Percentiles rank a stretch among this genome's conserved stretches.
Evolutionary conservation across 108 stramenopile genomes (phyloP).

Genomic region (Fragilaria crotonensis): DNA sequence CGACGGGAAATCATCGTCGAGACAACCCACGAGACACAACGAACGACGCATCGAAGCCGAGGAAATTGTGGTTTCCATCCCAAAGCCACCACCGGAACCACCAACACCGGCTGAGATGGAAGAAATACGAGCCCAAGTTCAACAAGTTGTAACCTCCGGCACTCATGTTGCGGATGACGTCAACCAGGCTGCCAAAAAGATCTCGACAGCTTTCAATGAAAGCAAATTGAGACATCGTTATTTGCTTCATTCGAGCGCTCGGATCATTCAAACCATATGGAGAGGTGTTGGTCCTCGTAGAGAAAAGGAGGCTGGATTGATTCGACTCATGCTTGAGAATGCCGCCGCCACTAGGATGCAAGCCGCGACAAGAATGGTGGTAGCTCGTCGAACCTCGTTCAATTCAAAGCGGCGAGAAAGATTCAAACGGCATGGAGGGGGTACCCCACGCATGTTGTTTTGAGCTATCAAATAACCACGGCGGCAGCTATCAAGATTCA

Average conservation of each 20-base stretch:
- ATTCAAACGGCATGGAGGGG: conserved; percentile 18
- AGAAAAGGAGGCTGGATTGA: not conserved
- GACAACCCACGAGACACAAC: no score
- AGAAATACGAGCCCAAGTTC: not conserved
- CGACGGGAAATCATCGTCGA: no score
- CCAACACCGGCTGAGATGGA: not conserved
- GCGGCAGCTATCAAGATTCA: conserved; percentile 37
- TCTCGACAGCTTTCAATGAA: not conserved
- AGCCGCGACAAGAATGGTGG: not conserved
- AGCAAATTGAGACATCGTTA: not conserved
- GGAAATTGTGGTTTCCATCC: no score
- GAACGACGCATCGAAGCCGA: no score
- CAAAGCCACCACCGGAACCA: no score
- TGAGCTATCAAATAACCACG: not conserved
- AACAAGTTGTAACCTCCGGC: not conserved
- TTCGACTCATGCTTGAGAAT: not conserved
- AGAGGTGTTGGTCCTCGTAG: conserved; percentile 4
- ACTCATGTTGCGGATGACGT: not conserved
- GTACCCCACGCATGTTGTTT: conserved; percentile 2
- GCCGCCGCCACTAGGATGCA: not conserved
- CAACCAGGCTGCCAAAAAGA: not conserved
- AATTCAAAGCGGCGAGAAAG: conserved; percentile 9
- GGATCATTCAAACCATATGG: conserved; percentile 3
- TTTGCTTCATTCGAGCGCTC: not conserved
- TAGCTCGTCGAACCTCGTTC: not conserved